Evolutionary conservation across 2,329 filamentous ascomycete genomes (phyloP).

Genomic region (Didymella glomerata): DNA sequence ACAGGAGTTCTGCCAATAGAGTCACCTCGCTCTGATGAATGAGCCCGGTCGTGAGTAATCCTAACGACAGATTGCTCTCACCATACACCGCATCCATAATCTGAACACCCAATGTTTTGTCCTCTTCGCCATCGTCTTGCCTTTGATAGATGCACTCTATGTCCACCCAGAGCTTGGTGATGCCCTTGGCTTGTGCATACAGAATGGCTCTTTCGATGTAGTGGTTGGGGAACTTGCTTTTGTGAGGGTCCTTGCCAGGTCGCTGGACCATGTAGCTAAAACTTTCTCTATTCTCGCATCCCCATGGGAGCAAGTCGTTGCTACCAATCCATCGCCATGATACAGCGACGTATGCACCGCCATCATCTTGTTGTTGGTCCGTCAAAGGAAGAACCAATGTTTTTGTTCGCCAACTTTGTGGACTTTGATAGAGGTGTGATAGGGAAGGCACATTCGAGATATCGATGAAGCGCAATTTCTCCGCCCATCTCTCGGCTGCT

Average conservation of each 20-base stretch:
- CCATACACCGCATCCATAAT: conserved; percentile 35
- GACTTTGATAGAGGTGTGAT: background rate
- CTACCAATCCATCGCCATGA: conserved; percentile 27
- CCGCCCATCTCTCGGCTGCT: conserved; percentile 23
- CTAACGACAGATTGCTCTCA: conserved; percentile 19
- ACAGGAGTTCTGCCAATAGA: background rate
- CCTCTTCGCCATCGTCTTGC: conserved; percentile 16
- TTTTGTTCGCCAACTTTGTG: background rate
- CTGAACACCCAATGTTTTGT: conserved; percentile 25
- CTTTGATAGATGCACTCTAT: conserved; percentile 34
- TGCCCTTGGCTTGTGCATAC: conserved; percentile 21
- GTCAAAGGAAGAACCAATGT: conserved; percentile 8
- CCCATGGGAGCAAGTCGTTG: background rate
- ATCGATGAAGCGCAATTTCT: conserved; percentile 25
- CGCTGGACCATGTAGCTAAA: conserved; percentile 25
- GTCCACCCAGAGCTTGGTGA: conserved; percentile 30
- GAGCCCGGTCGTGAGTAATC: conserved; percentile 24
- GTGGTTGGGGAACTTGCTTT: conserved; percentile 28
- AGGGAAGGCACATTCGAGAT: conserved; percentile 13
- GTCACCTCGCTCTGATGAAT: conserved; percentile 12
- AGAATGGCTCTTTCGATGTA: conserved; percentile 31
- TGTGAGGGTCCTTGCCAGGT: conserved; percentile 9
- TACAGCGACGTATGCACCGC: conserved; percentile 28
- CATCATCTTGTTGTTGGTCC: conserved; percentile 12
- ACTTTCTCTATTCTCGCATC: background rate